Conservation (phyloP, 345 rosid species). For the Geranium brycei region DNA sequence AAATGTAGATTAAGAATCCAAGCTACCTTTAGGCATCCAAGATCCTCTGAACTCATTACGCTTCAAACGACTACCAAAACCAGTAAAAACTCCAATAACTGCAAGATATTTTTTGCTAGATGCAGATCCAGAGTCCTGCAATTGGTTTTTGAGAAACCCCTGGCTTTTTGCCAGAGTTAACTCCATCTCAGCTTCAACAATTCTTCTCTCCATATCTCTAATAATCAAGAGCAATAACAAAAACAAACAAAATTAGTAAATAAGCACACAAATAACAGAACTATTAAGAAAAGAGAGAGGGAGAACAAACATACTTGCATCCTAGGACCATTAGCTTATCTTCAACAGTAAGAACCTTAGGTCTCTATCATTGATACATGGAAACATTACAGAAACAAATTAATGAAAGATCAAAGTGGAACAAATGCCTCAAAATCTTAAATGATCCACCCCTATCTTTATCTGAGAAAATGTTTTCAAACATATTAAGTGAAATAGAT, state of each 20-base stretch:
- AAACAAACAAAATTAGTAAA: not conserved
- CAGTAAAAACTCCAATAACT: conserved; percentile 90
- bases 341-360: conserved; percentile 76
- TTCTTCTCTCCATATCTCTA: conserved; percentile 84
- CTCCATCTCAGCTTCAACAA: conserved; percentile 90
- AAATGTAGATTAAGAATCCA: not conserved
- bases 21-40: conserved; percentile 90
- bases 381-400: not conserved
- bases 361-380: conserved; percentile 40
- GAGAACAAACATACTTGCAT: conserved; percentile 63
- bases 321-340: conserved; percentile 66
- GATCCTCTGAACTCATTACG: conserved; percentile 73
- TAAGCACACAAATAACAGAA: not conserved
- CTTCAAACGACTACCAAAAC: conserved; percentile 75
- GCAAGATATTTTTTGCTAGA: conserved; percentile 58
- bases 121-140: conserved; percentile 30
- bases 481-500: not conserved
- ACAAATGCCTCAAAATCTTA: not conserved
- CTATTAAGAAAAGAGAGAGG: not conserved
- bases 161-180: conserved; percentile 87
- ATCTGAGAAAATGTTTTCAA: not conserved
- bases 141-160: conserved; percentile 51
- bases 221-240: conserved; percentile 7
- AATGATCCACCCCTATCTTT: not conserved
- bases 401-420: not conserved